Conservation (phyloP, 2,329 filamentous ascomycete species). For the Clonostachys solani region DNA sequence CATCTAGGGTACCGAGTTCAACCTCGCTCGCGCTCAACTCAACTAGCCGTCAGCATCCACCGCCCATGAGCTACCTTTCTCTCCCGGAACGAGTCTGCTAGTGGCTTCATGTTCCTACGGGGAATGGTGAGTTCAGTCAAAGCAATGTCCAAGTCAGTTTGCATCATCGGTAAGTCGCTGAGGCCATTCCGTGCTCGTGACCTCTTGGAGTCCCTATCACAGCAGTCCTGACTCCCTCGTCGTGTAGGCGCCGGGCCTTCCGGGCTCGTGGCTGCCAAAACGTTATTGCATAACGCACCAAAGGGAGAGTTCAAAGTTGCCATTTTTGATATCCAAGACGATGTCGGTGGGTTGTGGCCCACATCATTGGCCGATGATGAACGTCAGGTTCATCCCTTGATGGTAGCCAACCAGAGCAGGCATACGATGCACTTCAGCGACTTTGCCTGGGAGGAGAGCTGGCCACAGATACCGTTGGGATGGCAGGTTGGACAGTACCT, state of each 20-base stretch:
- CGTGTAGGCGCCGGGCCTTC: conserved; percentile 61
- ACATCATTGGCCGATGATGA: conserved; percentile 38
- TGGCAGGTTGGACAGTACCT: conserved; percentile 76
- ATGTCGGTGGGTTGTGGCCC: conserved; percentile 79
- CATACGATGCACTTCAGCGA: conserved; percentile 74
- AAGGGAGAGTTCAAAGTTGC: conserved; percentile 59
- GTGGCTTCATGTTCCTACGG: neutral
- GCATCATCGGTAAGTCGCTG: conserved; percentile 27
- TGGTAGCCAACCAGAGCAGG: conserved; percentile 70
- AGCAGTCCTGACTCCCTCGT: conserved; percentile 1
- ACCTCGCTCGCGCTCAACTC: too few species aligned
- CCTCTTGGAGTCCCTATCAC: neutral
- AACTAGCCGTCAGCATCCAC: too few species aligned
- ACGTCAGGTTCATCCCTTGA: conserved; percentile 59
- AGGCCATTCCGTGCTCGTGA: neutral
- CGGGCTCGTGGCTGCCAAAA: conserved; percentile 68
- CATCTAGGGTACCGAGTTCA: too few species aligned
- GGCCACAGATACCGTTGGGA: conserved; percentile 67
- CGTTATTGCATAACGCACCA: conserved; percentile 57
- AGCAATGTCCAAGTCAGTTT: conserved; percentile 32
- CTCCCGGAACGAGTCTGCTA: too few species aligned
- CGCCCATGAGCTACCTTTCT: too few species aligned
- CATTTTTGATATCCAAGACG: conserved; percentile 61
- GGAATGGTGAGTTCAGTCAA: neutral
- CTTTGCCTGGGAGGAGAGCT: conserved; percentile 59